A percentile compares a stretch with the other conserved stretches of the same genome.
phyloP scores from a whole-genome alignment of 768 basidiomycete species.

The Lentinus tigrinus region DNA sequence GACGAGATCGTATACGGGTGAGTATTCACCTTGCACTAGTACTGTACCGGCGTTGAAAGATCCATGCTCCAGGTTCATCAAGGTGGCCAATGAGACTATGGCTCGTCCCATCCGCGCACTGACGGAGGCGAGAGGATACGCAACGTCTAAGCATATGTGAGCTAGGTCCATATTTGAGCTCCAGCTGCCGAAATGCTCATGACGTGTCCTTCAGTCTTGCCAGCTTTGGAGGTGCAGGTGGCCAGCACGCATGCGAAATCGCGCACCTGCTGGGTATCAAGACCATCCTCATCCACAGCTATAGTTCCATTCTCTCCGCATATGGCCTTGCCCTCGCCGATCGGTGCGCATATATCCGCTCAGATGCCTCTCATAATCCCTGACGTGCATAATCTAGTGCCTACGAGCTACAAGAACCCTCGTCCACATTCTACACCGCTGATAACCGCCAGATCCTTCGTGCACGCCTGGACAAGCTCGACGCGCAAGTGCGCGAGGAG shows the following conservation, averaged over 20 bases:
- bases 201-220: constrained; percentile 52
- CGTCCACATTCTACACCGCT: constrained; percentile 72
- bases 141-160: constrained; percentile 72
- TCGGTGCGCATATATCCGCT: constrained; percentile 33
- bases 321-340: constrained; percentile 94
- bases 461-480: constrained; percentile 68
- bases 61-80: constrained; percentile 68
- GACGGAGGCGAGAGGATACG: constrained; percentile 87
- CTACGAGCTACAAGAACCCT: constrained; percentile 87
- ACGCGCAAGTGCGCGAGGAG: constrained; percentile 58
- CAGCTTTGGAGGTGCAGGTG: constrained; percentile 88
- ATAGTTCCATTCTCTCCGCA: constrained; percentile 90
- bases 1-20: constrained; percentile 92
- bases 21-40: not conserved
- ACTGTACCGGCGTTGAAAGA: not conserved
- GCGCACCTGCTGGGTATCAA: constrained; percentile 83
- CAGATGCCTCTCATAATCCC: not conserved
- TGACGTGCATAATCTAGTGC: constrained; percentile 46
- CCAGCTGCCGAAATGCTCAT: not conserved
- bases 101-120: constrained; percentile 87
- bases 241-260: constrained; percentile 93
- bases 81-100: constrained; percentile 97
- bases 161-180: constrained; percentile 16
- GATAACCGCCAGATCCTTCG: constrained; percentile 55
- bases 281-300: constrained; percentile 84